These are phyloP conservation scores for Aspergillus cejpii DNA, from an alignment of 2,329 filamentous ascomycete genomes.

Conservation along the genomic window DNA sequence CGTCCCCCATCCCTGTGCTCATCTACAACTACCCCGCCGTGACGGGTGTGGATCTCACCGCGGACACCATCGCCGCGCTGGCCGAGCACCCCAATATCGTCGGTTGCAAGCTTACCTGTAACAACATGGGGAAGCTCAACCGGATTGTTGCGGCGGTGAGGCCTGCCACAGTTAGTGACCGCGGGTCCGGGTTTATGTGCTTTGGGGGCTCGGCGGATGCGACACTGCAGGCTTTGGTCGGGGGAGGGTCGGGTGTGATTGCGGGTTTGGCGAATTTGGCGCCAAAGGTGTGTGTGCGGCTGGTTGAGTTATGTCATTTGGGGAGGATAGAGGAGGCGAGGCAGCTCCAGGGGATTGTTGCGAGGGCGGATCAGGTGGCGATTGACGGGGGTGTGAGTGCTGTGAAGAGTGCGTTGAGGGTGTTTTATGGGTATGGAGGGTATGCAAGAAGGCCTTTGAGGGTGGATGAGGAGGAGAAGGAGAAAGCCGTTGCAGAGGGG, in stretches of 20 bases:
- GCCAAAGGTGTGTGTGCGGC: conserved; percentile 55
- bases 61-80: conserved; percentile 50
- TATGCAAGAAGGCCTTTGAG: conserved; percentile 50
- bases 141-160: conserved; percentile 51
- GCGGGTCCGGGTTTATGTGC: conserved; percentile 64
- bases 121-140: conserved; percentile 58
- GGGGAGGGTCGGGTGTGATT: conserved; percentile 65
- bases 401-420: conserved; percentile 59
- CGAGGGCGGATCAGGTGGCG: conserved; percentile 61
- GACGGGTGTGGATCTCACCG: conserved; percentile 55
- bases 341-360: conserved; percentile 59
- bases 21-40: conserved; percentile 62
- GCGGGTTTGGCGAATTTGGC: conserved; percentile 65
- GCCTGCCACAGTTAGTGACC: conserved; percentile 62
- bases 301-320: conserved; percentile 55
- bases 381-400: conserved; percentile 64
- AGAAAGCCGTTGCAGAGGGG: not conserved
- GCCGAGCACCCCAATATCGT: conserved; percentile 52
- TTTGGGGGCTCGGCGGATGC: conserved; percentile 70
- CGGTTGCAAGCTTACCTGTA: conserved; percentile 59
- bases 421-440: conserved; percentile 60
- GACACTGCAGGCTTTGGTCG: conserved; percentile 62
- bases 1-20: conserved; percentile 51
- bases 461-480: conserved; percentile 3
- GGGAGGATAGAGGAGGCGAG: conserved; percentile 56